Percentiles rank a stretch among this genome's conserved stretches.
Evolutionary conservation across 116 monocot species (phyloP).

Genomic region (Trichopus zeylanicus): DNA sequence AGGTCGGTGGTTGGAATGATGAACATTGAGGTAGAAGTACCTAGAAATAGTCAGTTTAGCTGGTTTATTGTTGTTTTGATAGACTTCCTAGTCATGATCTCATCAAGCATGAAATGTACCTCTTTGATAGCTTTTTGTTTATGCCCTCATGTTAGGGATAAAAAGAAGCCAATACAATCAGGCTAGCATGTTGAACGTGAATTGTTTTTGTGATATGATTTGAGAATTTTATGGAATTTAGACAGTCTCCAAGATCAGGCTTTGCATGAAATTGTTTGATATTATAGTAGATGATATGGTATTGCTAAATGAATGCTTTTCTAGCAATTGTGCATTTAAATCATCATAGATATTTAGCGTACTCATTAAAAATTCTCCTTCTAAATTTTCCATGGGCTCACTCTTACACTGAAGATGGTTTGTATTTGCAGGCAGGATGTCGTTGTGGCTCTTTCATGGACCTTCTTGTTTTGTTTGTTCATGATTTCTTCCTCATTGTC

Average conservation of each 20-base stretch:
- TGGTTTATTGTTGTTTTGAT: neutral
- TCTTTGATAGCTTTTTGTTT: neutral
- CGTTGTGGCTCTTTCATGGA: constrained; percentile 42
- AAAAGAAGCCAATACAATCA: neutral
- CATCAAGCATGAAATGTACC: neutral
- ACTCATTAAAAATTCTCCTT: neutral
- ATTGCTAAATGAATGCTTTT: neutral
- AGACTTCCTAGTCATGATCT: neutral
- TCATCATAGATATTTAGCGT: neutral
- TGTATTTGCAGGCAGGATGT: constrained; percentile 59
- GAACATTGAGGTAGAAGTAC: neutral
- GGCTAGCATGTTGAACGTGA: neutral
- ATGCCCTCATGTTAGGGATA: neutral
- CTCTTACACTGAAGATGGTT: neutral
- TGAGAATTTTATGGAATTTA: neutral
- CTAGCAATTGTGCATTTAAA: neutral
- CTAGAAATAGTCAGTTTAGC: neutral
- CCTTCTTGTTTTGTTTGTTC: constrained; percentile 54
- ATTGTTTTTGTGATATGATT: neutral
- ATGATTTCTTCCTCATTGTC: constrained; percentile 35
- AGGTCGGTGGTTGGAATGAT: too few relatives aligned
- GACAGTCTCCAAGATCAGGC: neutral
- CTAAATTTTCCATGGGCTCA: neutral
- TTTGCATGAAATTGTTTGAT: neutral
- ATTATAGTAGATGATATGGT: neutral